A percentile compares a stretch with the other conserved stretches of the same genome.
Conservation (phyloP, 2,329 filamentous ascomycete genomes). For the Fusarium burgessii region DNA sequence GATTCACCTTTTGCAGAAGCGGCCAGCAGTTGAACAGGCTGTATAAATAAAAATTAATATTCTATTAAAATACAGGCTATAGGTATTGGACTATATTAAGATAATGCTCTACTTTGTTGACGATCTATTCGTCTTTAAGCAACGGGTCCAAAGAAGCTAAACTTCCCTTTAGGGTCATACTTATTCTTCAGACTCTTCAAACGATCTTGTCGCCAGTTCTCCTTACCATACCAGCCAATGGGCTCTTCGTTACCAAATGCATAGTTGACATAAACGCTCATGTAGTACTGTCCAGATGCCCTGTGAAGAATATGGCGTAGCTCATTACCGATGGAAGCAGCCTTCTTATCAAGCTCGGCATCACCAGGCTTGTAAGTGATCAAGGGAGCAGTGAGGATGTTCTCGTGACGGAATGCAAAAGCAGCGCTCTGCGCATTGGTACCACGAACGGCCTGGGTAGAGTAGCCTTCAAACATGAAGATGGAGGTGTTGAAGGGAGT, state of each 20-base stretch:
- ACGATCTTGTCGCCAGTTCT: conserved; percentile 60
- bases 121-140: conserved; percentile 12
- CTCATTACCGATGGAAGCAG: conserved; percentile 31
- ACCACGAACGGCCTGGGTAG: conserved; percentile 53
- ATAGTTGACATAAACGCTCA: conserved; percentile 61
- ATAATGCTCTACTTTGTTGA: too few relatives aligned
- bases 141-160: conserved; percentile 58
- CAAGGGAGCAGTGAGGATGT: conserved; percentile 40
- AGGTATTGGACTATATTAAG: neutral
- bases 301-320: conserved; percentile 34
- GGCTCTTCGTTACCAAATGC: conserved; percentile 60
- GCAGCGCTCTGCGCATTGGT: conserved; percentile 8
- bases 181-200: conserved; percentile 60
- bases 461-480: conserved; percentile 69
- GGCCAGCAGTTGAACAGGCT: neutral
- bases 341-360: conserved; percentile 25
- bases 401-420: conserved; percentile 42
- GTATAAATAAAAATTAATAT: neutral
- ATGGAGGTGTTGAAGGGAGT: conserved; percentile 48
- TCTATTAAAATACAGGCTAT: neutral
- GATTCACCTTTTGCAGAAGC: too few relatives aligned
- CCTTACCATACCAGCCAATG: conserved; percentile 60
- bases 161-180: conserved; percentile 60
- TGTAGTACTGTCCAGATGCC: conserved; percentile 14
- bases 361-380: conserved; percentile 38